These are phyloP conservation scores for Suillus subalutaceus DNA, from an alignment of 768 basidiomycete species.

Conservation along the genomic window DNA sequence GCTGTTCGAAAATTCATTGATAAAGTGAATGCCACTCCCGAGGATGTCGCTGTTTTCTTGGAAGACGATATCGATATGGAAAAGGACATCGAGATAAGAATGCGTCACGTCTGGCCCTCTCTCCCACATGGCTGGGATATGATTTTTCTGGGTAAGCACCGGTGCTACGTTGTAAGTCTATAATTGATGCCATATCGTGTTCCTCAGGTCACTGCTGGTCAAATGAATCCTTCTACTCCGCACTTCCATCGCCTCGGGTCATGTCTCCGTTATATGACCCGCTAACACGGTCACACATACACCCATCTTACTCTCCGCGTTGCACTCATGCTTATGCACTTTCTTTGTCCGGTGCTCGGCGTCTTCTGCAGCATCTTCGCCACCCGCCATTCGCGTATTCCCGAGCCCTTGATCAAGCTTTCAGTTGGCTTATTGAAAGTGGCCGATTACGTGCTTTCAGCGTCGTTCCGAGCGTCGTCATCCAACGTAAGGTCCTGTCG, in stretches of 20 bases:
- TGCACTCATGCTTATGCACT: conserved; percentile 78
- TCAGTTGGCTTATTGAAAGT: conserved; percentile 65
- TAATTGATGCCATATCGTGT: conserved; percentile 9
- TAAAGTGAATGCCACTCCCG: conserved; percentile 26
- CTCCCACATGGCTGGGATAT: conserved; percentile 73
- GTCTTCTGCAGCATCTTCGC: conserved; percentile 59
- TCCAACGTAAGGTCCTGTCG: conserved; percentile 59
- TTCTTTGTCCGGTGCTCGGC: conserved; percentile 53
- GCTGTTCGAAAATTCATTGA: conserved; percentile 48
- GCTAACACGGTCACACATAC: conserved; percentile 34
- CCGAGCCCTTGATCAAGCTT: conserved; percentile 74
- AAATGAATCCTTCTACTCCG: conserved; percentile 54
- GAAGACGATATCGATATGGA: conserved; percentile 87
- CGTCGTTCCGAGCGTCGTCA: conserved; percentile 65
- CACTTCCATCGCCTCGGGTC: conserved; percentile 29
- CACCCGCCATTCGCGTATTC: conserved; percentile 76
- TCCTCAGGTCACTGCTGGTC: conserved; percentile 81
- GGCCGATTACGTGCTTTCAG: conserved; percentile 61
- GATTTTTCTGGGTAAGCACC: conserved; percentile 62
- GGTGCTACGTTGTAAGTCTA: background rate
- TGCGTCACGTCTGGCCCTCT: conserved; percentile 47
- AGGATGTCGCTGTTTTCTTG: conserved; percentile 55
- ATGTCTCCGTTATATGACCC: conserved; percentile 8
- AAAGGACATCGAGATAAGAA: conserved; percentile 49
- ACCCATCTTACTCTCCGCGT: conserved; percentile 62